Evolutionary conservation across 768 basidiomycete genomes (phyloP).

Genomic region (Exidia glandulosa): DNA sequence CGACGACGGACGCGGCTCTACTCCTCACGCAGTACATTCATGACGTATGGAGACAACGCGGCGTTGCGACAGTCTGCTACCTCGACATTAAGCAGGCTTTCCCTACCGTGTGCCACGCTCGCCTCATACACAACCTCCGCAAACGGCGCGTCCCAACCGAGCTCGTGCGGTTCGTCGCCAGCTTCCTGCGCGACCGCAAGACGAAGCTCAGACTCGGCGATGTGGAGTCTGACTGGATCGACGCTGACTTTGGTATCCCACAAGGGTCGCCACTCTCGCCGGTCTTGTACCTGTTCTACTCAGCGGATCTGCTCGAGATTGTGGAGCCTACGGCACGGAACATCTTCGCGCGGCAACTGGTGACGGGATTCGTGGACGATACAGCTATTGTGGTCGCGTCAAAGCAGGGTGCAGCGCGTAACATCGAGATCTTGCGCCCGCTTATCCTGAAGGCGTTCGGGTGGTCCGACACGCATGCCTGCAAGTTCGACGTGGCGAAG

Average conservation of each 20-base stretch:
- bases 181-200: background rate
- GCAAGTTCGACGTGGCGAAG: background rate
- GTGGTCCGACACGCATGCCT: conserved; percentile 1
- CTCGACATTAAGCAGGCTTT: too few species aligned
- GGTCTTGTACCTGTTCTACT: too few species aligned
- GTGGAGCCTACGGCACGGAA: background rate
- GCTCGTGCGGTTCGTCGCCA: background rate
- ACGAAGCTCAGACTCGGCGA: conserved; percentile 1
- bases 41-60: conserved; percentile 1
- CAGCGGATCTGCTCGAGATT: background rate
- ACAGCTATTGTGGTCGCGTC: background rate
- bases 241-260: background rate
- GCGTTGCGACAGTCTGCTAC: conserved; percentile 2
- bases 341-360: too few species aligned
- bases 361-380: too few species aligned
- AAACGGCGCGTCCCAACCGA: conserved; percentile 2
- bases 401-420: background rate
- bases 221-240: background rate
- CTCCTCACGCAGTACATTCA: conserved; percentile 3
- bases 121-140: conserved; percentile 6
- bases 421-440: background rate
- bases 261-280: conserved; percentile 5
- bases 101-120: conserved; percentile 5
- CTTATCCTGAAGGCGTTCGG: background rate
- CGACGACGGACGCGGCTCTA: conserved; percentile 7